phyloP scores from a whole-genome alignment of 768 basidiomycete genomes.

The Trametes gibbosa region DNA sequence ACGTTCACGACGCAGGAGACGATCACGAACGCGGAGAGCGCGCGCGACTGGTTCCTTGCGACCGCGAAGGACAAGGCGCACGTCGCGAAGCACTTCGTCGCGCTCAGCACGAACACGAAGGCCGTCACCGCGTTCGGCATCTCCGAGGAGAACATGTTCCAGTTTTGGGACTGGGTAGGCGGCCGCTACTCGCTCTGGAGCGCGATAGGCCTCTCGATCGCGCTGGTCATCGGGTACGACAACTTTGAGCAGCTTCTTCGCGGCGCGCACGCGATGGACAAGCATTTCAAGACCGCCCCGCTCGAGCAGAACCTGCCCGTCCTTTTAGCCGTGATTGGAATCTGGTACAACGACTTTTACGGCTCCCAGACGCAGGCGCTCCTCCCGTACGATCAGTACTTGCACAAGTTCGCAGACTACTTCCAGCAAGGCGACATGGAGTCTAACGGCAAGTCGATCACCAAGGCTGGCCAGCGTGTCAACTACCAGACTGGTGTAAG shows the following conservation, averaged over 20 bases:
- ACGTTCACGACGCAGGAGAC: slow-evolving; percentile 99
- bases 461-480: slow-evolving; percentile 90
- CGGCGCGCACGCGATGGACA: slow-evolving; percentile 97
- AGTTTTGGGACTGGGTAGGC: slow-evolving; percentile 99
- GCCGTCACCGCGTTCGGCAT: slow-evolving; percentile 95
- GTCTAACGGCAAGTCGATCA: slow-evolving; percentile 96
- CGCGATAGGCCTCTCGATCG: slow-evolving; percentile 95
- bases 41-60: slow-evolving; percentile 90
- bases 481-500: slow-evolving; percentile 94
- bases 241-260: slow-evolving; percentile 88
- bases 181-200: slow-evolving; percentile 98
- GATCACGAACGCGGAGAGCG: slow-evolving; percentile 96
- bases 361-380: slow-evolving; percentile 94
- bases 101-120: slow-evolving; percentile 93
- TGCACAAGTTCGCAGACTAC: slow-evolving; percentile 99
- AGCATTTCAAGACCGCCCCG: slow-evolving; percentile 88
- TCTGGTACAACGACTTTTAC: slow-evolving; percentile 99
- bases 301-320: slow-evolving; percentile 92
- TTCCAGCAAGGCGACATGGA: slow-evolving; percentile 99
- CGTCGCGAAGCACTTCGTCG: slow-evolving; percentile 98
- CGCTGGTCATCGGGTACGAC: slow-evolving; percentile 88
- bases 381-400: slow-evolving; percentile 97
- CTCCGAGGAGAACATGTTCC: slow-evolving; percentile 91
- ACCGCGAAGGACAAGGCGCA: slow-evolving; percentile 83
- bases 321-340: slow-evolving; percentile 80